Conservation (phyloP, 2,329 filamentous ascomycete genomes). For the Lanzia echinophila region DNA sequence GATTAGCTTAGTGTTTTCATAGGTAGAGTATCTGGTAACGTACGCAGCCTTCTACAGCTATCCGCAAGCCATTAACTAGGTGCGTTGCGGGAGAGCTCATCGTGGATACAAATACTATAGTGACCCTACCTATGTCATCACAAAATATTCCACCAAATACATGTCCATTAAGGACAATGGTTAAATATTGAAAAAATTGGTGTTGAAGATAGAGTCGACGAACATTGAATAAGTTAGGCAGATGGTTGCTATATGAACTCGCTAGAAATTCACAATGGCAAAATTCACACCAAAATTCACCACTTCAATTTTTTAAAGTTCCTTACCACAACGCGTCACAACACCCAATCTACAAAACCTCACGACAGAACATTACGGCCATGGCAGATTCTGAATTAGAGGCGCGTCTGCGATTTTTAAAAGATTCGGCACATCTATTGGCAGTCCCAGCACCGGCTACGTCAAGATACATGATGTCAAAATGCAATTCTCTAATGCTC, state of each 20-base stretch:
- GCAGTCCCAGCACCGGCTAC: constrained; percentile 45
- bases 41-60: constrained; percentile 85
- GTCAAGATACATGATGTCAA: constrained; percentile 53
- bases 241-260: too few relatives aligned
- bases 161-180: too few relatives aligned
- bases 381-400: constrained; percentile 26
- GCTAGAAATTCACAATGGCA: not conserved
- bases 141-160: not conserved
- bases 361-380: not conserved
- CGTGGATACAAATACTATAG: not conserved
- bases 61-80: constrained; percentile 48
- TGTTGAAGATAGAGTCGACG: too few relatives aligned
- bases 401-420: constrained; percentile 36
- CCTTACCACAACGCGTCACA: constrained; percentile 8
- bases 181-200: too few relatives aligned
- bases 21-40: constrained; percentile 31
- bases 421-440: constrained; percentile 53
- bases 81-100: constrained; percentile 12
- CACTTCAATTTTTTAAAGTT: not conserved
- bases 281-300: constrained; percentile 7
- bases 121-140: not conserved
- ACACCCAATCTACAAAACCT: not conserved
- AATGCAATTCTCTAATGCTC: constrained; percentile 43
- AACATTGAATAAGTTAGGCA: too few relatives aligned
- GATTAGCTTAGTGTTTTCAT: not conserved